phyloP scores from a whole-genome alignment of 2,329 filamentous ascomycete species.

The Colletotrichum spinosum region DNA sequence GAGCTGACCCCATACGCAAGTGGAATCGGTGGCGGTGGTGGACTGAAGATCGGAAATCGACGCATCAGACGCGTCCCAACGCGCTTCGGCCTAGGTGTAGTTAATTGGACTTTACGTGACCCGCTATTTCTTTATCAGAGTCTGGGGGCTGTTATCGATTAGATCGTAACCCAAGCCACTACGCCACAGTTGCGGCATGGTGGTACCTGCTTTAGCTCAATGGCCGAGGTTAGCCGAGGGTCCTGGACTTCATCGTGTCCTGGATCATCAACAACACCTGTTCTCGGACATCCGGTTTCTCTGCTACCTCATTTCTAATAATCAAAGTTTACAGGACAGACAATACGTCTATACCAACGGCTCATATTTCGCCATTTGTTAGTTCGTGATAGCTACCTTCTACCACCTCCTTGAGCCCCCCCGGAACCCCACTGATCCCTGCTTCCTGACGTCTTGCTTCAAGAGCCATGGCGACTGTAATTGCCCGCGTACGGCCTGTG shows the following conservation, averaged over 20 bases:
- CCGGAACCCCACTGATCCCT: constrained; percentile 20
- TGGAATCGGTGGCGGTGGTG: background rate
- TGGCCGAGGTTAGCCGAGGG: constrained; percentile 58
- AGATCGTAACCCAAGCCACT: constrained; percentile 9
- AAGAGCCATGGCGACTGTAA: constrained; percentile 34
- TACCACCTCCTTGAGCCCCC: background rate
- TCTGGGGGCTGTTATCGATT: background rate
- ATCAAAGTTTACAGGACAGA: too few relatives aligned
- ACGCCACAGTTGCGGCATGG: background rate
- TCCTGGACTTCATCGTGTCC: constrained; percentile 24
- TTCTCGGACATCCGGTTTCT: constrained; percentile 21
- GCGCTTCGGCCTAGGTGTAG: constrained; percentile 10
- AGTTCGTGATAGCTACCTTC: too few relatives aligned
- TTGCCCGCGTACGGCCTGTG: constrained; percentile 28
- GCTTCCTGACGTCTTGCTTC: constrained; percentile 27
- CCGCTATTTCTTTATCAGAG: too few relatives aligned
- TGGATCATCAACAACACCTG: constrained; percentile 25
- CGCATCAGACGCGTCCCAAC: constrained; percentile 33
- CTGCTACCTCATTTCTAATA: background rate
- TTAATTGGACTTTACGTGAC: background rate
- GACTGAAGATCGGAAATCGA: constrained; percentile 2
- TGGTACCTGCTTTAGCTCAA: constrained; percentile 14
- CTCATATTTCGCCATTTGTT: too few relatives aligned
- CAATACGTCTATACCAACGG: too few relatives aligned
- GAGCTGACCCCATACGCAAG: constrained; percentile 25